Conservation (phyloP, 345 rosid genomes). For the Salix brachista region DNA sequence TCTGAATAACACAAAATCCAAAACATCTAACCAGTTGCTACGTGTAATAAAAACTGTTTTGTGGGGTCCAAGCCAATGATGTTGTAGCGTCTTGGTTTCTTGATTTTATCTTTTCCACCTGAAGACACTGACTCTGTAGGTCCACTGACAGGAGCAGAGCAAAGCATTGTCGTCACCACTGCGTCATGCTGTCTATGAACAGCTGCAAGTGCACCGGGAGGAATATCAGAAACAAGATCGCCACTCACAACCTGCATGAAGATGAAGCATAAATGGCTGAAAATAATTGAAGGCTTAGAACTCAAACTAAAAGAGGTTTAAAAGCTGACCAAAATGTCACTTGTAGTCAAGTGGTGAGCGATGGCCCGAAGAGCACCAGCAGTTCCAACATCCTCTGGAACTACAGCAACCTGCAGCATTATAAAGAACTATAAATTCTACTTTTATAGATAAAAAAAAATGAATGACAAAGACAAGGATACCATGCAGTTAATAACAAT, state of each 20-base stretch:
- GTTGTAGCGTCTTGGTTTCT: conserved; percentile 72
- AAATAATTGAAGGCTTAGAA: conserved; percentile 11
- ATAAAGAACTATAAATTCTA: neutral
- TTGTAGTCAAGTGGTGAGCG: conserved; percentile 79
- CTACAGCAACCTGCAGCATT: conserved; percentile 71
- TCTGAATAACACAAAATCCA: neutral
- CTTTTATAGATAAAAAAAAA: neutral
- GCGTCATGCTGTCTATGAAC: conserved; percentile 94
- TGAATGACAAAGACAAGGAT: neutral
- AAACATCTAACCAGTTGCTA: conserved; percentile 63
- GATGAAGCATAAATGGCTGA: conserved; percentile 6
- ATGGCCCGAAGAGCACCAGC: conserved; percentile 93
- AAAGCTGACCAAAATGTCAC: conserved; percentile 75
- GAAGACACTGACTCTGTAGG: conserved; percentile 68
- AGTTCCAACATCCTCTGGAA: conserved; percentile 88
- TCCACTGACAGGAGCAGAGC: conserved; percentile 77
- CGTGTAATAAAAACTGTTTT: conserved; percentile 66
- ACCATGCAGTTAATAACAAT: neutral
- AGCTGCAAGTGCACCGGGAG: conserved; percentile 88
- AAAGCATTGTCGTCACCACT: conserved; percentile 79
- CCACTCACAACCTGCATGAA: conserved; percentile 81
- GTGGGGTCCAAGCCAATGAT: conserved; percentile 76
- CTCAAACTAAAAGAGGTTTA: conserved; percentile 8
- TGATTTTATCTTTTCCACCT: conserved; percentile 79
- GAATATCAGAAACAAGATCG: conserved; percentile 95